Evolutionary conservation across 2,329 filamentous ascomycete species (phyloP), one percentile per base, ranked within the genome.

Genomic region (Sporothrix mexicana): DNA sequence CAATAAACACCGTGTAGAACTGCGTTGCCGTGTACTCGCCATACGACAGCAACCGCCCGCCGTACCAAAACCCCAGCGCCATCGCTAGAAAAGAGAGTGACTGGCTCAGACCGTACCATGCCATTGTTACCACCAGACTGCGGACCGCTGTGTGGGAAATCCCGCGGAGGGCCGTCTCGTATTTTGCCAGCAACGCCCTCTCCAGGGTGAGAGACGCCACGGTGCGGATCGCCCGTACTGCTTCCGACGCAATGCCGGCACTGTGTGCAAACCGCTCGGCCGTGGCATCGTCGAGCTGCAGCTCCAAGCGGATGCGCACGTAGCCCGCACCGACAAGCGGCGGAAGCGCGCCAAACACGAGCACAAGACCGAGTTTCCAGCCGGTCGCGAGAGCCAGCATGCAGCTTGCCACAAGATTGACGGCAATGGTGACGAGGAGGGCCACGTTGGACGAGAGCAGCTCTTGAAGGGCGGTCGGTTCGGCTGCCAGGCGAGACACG

Each of bases 311-410:
- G 76, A 88, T 80, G 1, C 87, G 84, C 79, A 83, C 86, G 76
- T 84, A 89, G 0, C 83, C 84, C 0, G 85, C 83, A 4, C 79
- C 71, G 3, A 88, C 75, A 55, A 84, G 82, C 25, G 89, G 78
- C 0, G 87, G 87, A 70, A 87, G 79, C 1, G 7, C 87, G 86
- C 7, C 91, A 88, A 76, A 89, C 9, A 90, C 82, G 0, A 88
- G 86, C 0, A 95, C 90, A 0, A 94, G 81, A 0, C 90, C 88
- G 8, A 95, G 84, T 79, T 94, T 94, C 93, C 93, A 95, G 1
- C 91, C 91, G 78, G 91, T 93, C 2, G 86, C 83, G 77, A 93
- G 93, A 0, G 91, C 86, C 69, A 95, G 91, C 57, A 86, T 83
- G 15, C 93, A 80, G 8, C 88, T 88, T 0, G 91, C 92, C 8